phyloP scores from a whole-genome alignment of 192 early-diverging fungal species.

The Geranomyces variabilis region DNA sequence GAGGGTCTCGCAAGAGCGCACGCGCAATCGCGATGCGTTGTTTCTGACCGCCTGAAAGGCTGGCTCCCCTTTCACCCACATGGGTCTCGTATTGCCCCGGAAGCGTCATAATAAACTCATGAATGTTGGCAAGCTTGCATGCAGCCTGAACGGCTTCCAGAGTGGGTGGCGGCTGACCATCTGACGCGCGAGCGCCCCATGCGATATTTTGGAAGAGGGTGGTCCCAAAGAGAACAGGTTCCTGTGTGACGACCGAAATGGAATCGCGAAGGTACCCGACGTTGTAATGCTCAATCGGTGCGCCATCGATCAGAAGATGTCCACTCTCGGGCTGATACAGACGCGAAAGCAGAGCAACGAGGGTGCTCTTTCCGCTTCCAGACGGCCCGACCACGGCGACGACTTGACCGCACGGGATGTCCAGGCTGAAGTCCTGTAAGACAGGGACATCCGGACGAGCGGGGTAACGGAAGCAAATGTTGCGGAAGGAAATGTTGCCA shows the following conservation, averaged over 20 bases:
- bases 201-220: slow-evolving; percentile 49
- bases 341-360: slow-evolving; percentile 79
- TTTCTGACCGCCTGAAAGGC: slow-evolving; percentile 48
- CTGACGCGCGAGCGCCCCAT: slow-evolving; percentile 8
- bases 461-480: slow-evolving; percentile 86
- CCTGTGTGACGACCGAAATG: slow-evolving; percentile 79
- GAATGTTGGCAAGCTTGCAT: slow-evolving; percentile 28
- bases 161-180: not conserved
- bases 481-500: slow-evolving; percentile 50
- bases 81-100: slow-evolving; percentile 38
- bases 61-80: slow-evolving; percentile 30
- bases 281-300: slow-evolving; percentile 59
- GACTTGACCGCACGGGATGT: slow-evolving; percentile 74
- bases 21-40: slow-evolving; percentile 58
- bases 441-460: slow-evolving; percentile 81
- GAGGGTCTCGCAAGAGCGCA: slow-evolving; percentile 79
- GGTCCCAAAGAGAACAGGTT: slow-evolving; percentile 73
- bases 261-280: slow-evolving; percentile 54
- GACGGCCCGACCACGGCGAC: slow-evolving; percentile 90
- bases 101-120: slow-evolving; percentile 34
- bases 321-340: slow-evolving; percentile 82
- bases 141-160: slow-evolving; percentile 25
- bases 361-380: slow-evolving; percentile 85
- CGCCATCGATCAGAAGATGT: slow-evolving; percentile 50
- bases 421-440: slow-evolving; percentile 72